Percentiles rank a stretch among this genome's conserved stretches.
Conservation (phyloP, 2,329 filamentous ascomycete genomes). For the Cyphellophora europaea region DNA sequence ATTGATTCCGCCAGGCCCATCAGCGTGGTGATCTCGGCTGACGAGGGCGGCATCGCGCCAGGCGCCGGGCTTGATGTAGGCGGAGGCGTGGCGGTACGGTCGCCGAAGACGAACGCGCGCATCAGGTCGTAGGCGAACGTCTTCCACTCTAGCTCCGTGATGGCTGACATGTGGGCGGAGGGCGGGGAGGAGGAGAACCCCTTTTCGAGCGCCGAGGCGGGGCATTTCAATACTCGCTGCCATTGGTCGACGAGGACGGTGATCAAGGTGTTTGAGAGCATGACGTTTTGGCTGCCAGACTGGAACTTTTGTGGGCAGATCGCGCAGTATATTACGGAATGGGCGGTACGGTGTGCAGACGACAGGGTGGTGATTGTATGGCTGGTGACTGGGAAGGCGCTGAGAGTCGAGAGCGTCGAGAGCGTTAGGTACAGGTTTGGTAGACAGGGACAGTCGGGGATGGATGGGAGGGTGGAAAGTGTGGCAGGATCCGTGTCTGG, state of each 20-base stretch:
- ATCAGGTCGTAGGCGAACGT: slow-evolving; percentile 21
- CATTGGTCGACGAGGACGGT: slow-evolving; percentile 35
- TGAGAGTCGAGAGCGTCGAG: slow-evolving; percentile 21
- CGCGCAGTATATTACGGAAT: slow-evolving; percentile 31
- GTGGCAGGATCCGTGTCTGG: slow-evolving; percentile 7
- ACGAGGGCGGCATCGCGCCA: slow-evolving; percentile 1
- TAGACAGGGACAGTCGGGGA: slow-evolving; percentile 18
- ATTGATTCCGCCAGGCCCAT: slow-evolving; percentile 30
- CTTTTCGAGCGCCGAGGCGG: slow-evolving; percentile 27
- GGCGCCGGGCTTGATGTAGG: slow-evolving; percentile 4
- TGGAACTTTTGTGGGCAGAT: slow-evolving; percentile 32
- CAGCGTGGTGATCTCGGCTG: slow-evolving; percentile 15
- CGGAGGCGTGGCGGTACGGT: slow-evolving; percentile 9
- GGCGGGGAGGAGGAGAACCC: slow-evolving; percentile 27
- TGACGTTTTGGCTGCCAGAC: slow-evolving; percentile 35
- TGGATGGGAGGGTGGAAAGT: slow-evolving; percentile 10
- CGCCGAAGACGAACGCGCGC: slow-evolving; percentile 17
- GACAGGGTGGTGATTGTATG: slow-evolving; percentile 34
- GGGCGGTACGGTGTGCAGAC: slow-evolving; percentile 31
- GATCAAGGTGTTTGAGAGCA: slow-evolving; percentile 35
- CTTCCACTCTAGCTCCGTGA: slow-evolving; percentile 22
- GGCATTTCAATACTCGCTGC: slow-evolving; percentile 28
- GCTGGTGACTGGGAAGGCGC: slow-evolving; percentile 31
- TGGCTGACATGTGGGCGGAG: slow-evolving; percentile 4
- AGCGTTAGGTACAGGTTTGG: slow-evolving; percentile 29